These are phyloP conservation scores for Suillus variegatus DNA, from an alignment of 768 basidiomycete species.

Conservation along the genomic window DNA sequence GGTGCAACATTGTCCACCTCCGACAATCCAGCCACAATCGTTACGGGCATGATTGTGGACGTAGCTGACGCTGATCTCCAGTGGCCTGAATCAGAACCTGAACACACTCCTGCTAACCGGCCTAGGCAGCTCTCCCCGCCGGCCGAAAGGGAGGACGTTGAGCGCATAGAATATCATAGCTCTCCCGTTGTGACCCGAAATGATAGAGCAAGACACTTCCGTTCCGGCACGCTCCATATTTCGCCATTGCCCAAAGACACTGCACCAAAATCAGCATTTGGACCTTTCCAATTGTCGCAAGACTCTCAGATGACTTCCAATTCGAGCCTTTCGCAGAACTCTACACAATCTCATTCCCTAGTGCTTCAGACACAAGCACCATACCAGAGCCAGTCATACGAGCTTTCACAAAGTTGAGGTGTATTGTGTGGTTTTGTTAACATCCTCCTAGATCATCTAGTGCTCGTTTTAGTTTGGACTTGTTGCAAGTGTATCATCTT, in stretches of 20 bases:
- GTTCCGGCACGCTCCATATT: conserved; percentile 25
- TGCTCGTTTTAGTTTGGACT: neutral
- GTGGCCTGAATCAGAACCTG: conserved; percentile 30
- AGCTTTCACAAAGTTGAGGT: conserved; percentile 28
- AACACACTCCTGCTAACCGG: conserved; percentile 7
- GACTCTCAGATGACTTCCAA: neutral
- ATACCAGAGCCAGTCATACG: conserved; percentile 45
- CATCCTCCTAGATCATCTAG: neutral
- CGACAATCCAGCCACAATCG: neutral
- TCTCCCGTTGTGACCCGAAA: conserved; percentile 2
- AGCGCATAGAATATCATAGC: conserved; percentile 1
- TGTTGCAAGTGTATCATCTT: neutral
- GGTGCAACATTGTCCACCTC: conserved; percentile 1
- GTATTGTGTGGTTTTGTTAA: conserved; percentile 15
- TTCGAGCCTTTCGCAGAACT: conserved; percentile 16
- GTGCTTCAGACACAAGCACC: conserved; percentile 55
- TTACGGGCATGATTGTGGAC: conserved; percentile 3
- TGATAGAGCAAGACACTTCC: conserved; percentile 18
- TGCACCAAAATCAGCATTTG: neutral
- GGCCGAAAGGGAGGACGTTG: neutral
- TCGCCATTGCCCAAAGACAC: conserved; percentile 7
- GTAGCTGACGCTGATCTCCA: conserved; percentile 22
- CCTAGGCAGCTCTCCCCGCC: neutral
- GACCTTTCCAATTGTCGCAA: neutral
- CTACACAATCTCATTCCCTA: conserved; percentile 32